Evolutionary conservation across 1,139 yeast species (phyloP).

Genomic region (Entelexis paramagnoliae): DNA sequence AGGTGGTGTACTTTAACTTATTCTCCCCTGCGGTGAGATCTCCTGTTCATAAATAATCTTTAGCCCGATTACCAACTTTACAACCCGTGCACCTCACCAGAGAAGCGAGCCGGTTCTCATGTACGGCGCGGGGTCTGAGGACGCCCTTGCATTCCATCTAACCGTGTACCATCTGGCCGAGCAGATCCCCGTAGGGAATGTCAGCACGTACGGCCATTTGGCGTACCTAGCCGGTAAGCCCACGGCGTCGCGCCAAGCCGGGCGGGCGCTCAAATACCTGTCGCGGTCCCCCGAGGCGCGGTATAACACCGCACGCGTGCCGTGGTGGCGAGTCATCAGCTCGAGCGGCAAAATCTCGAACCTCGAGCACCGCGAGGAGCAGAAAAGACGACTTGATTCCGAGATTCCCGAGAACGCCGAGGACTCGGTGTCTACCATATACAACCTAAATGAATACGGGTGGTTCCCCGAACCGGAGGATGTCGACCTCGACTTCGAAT

Average conservation of each 20-base stretch:
- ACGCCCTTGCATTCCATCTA: slow-evolving; percentile 47
- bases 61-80: slow-evolving; percentile 6
- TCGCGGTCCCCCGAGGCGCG: slow-evolving; percentile 26
- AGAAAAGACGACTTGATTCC: slow-evolving; percentile 37
- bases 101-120: background rate
- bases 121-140: slow-evolving; percentile 35
- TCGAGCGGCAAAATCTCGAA: slow-evolving; percentile 54
- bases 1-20: slow-evolving; percentile 3
- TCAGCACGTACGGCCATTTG: slow-evolving; percentile 63
- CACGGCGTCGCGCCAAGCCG: slow-evolving; percentile 62
- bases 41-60: slow-evolving; percentile 9
- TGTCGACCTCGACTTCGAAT: slow-evolving; percentile 18
- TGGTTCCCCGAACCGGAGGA: slow-evolving; percentile 54
- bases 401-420: slow-evolving; percentile 39
- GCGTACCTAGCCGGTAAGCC: slow-evolving; percentile 57
- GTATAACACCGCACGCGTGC: slow-evolving; percentile 38
- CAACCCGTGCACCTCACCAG: background rate
- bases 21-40: slow-evolving; percentile 9
- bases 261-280: slow-evolving; percentile 51
- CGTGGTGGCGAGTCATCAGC: slow-evolving; percentile 75
- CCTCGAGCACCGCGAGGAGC: slow-evolving; percentile 38
- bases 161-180: slow-evolving; percentile 50
- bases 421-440: slow-evolving; percentile 24
- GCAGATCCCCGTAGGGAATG: slow-evolving; percentile 54
- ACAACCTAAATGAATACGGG: slow-evolving; percentile 43